Conservation (phyloP, 768 basidiomycete species). For the Termitomyces sp. region DNA sequence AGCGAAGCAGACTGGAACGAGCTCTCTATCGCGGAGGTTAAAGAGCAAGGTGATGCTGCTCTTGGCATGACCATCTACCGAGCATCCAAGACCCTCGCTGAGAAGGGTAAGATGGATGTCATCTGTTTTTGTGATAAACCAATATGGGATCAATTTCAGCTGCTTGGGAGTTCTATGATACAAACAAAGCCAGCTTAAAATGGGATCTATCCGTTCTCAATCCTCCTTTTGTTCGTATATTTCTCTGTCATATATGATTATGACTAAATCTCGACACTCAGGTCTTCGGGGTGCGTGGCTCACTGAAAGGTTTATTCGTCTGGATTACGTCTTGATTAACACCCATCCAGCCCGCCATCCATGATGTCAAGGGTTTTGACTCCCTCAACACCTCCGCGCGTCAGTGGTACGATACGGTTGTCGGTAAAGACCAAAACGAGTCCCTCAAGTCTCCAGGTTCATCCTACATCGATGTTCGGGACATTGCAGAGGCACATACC, state of each 20-base stretch:
- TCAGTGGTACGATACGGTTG: conserved; percentile 28
- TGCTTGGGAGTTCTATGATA: conserved; percentile 36
- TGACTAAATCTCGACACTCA: not conserved
- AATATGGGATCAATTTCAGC: conserved; percentile 21
- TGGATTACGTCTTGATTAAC: not conserved
- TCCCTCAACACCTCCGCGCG: conserved; percentile 32
- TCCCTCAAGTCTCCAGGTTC: conserved; percentile 16
- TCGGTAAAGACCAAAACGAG: conserved; percentile 14
- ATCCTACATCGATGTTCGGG: conserved; percentile 40
- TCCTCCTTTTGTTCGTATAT: conserved; percentile 40
- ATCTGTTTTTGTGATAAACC: not conserved
- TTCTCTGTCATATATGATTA: not conserved
- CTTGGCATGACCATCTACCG: conserved; percentile 39
- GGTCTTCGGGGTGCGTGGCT: conserved; percentile 25
- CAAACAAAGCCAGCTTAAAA: conserved; percentile 30
- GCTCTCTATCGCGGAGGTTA: conserved; percentile 37
- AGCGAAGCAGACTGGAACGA: conserved; percentile 60
- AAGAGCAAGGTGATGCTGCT: conserved; percentile 45
- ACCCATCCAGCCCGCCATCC: conserved; percentile 30
- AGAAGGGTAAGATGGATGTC: conserved; percentile 33
- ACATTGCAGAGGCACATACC: conserved; percentile 47
- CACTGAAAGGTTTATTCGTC: not conserved
- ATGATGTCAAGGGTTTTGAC: conserved; percentile 23
- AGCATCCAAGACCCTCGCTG: conserved; percentile 57
- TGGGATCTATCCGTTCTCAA: conserved; percentile 52